These are phyloP conservation scores for Fusarium sp. DNA, from an alignment of 2,329 filamentous ascomycete genomes.

Conservation along the genomic window DNA sequence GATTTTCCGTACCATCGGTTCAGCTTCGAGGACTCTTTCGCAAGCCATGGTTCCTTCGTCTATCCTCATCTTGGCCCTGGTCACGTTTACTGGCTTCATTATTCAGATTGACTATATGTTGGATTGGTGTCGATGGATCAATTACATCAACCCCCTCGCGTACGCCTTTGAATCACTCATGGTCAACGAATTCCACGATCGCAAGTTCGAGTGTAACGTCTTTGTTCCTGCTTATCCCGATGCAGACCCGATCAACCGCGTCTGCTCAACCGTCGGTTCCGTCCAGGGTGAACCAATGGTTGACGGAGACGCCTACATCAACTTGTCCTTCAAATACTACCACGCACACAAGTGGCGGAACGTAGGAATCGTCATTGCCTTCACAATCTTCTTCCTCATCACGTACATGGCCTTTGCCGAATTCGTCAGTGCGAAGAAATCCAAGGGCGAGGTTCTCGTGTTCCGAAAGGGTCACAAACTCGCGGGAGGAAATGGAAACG, in stretches of 20 bases:
- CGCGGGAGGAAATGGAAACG: background rate
- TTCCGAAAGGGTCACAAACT: constrained; percentile 59
- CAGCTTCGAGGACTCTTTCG: constrained; percentile 62
- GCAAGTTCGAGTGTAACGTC: constrained; percentile 43
- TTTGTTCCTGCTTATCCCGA: constrained; percentile 43
- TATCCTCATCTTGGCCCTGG: constrained; percentile 45
- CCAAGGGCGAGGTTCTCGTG: constrained; percentile 70
- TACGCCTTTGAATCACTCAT: constrained; percentile 74
- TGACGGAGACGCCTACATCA: constrained; percentile 59
- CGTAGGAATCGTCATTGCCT: constrained; percentile 64
- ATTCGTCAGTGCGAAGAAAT: constrained; percentile 58
- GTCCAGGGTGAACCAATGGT: constrained; percentile 56
- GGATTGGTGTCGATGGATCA: constrained; percentile 74
- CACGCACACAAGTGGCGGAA: constrained; percentile 65
- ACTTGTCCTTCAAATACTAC: constrained; percentile 55
- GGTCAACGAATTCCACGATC: constrained; percentile 70
- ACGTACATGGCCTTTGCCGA: constrained; percentile 63
- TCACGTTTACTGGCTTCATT: constrained; percentile 59
- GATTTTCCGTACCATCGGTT: constrained; percentile 57
- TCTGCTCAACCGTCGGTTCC: constrained; percentile 60
- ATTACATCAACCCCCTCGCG: constrained; percentile 70
- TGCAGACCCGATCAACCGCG: constrained; percentile 43
- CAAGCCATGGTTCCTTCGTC: constrained; percentile 55
- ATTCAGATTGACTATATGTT: constrained; percentile 60
- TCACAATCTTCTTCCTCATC: constrained; percentile 58